Evolutionary conservation across 306 rosid species (phyloP).

Genomic region (Geum urbanum): DNA sequence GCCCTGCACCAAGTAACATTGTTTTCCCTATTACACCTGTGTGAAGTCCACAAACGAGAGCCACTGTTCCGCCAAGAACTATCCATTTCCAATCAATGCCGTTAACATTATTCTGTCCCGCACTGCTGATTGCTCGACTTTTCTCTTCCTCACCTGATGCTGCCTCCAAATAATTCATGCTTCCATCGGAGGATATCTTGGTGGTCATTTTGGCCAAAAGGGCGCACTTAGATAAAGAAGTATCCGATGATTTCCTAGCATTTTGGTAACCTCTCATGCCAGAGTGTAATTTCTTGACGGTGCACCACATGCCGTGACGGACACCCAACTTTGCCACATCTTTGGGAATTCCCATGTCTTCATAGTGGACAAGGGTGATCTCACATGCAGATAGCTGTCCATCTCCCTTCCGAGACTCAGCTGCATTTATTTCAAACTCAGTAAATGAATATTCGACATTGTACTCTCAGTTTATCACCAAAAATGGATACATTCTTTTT

Average conservation of each 20-base stretch:
- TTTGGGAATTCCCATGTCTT: constrained; percentile 99
- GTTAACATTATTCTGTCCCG: constrained; percentile 29
- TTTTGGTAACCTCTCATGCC: constrained; percentile 96
- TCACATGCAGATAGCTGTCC: constrained; percentile 87
- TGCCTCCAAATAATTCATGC: constrained; percentile 41
- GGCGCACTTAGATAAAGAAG: constrained; percentile 61
- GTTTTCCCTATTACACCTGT: constrained; percentile 73
- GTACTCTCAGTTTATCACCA: constrained; percentile 14
- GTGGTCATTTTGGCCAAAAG: constrained; percentile 73
- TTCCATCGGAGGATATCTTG: constrained; percentile 44
- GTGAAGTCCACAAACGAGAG: constrained; percentile 86
- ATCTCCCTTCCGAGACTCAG: constrained; percentile 87
- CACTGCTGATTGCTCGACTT: constrained; percentile 23
- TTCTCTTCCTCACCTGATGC: constrained; percentile 37
- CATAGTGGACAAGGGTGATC: constrained; percentile 83
- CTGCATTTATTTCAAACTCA: constrained; percentile 47
- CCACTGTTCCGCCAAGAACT: constrained; percentile 84
- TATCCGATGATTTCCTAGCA: constrained; percentile 63
- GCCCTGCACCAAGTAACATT: constrained; percentile 84
- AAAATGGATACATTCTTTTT: constrained; percentile 6
- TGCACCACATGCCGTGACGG: constrained; percentile 99
- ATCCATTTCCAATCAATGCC: constrained; percentile 96
- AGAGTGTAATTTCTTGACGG: constrained; percentile 83
- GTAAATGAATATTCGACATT: constrained; percentile 15
- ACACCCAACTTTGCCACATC: constrained; percentile 95